These are phyloP conservation scores for Phaffomyces thermotolerans DNA, from an alignment of 805 yeast species.

Conservation along the genomic window DNA sequence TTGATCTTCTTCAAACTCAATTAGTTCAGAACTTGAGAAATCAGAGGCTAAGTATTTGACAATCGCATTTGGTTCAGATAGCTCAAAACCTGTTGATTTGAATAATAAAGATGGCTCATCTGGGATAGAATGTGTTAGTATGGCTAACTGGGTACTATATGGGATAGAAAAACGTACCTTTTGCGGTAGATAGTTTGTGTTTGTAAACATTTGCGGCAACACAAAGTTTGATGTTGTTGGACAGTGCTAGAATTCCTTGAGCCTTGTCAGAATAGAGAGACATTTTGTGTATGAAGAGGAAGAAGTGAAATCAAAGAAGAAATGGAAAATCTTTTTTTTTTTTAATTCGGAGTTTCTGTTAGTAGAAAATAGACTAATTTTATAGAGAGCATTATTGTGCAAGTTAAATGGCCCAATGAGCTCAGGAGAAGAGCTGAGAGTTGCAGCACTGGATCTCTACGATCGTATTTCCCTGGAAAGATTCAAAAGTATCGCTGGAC, in stretches of 20 bases:
- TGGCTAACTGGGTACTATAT: neutral
- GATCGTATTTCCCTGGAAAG: neutral
- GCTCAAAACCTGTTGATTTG: conserved; percentile 28
- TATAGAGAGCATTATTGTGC: no score
- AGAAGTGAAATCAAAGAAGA: no score
- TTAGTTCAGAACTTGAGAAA: conserved; percentile 30
- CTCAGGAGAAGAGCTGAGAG: no score
- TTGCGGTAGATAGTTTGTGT: conserved; percentile 19
- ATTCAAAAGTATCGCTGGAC: neutral
- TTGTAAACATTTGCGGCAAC: conserved; percentile 19
- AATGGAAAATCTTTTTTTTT: no score
- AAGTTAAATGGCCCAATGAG: no score
- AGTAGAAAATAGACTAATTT: no score
- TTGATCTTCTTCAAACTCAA: conserved; percentile 38
- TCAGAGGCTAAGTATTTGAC: conserved; percentile 54
- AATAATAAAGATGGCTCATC: conserved; percentile 19
- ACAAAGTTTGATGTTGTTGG: conserved; percentile 24
- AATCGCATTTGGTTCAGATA: conserved; percentile 62
- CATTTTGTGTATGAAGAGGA: conserved; percentile 6
- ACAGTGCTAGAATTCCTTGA: conserved; percentile 15
- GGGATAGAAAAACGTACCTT: conserved; percentile 12
- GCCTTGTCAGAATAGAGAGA: conserved; percentile 18
- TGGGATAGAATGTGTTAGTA: neutral
- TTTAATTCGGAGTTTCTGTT: no score
- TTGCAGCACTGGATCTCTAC: neutral